Evolutionary conservation across 208 protist genomes (phyloP).

Genomic region (Endotrypanum monterogeii): DNA sequence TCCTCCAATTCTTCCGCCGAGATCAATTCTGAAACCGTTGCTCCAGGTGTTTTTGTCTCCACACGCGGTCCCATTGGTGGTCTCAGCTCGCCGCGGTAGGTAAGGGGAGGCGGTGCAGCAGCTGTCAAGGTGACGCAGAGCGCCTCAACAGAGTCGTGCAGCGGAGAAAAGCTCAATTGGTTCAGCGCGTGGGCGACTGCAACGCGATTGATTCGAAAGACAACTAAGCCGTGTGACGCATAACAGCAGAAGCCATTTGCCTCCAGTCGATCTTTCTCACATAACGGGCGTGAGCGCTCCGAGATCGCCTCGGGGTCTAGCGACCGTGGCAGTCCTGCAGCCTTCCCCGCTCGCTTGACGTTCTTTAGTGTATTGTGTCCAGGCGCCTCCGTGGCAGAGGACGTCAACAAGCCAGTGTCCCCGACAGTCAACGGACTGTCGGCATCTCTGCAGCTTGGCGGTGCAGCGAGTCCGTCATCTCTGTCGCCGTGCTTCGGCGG

Average conservation of each 20-base stretch:
- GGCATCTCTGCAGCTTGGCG: background rate
- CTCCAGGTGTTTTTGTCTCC: background rate
- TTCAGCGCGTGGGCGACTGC: slow-evolving; percentile 30
- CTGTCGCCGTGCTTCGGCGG: background rate
- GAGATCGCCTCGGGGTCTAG: slow-evolving; percentile 17
- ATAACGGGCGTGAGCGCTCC: background rate
- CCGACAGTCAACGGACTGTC: background rate
- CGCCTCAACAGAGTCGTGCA: slow-evolving; percentile 42
- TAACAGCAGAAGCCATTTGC: slow-evolving; percentile 44
- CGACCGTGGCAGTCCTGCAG: background rate
- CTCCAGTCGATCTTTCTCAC: slow-evolving; percentile 8
- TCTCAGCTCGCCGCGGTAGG: slow-evolving; percentile 48
- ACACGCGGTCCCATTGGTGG: slow-evolving; percentile 14
- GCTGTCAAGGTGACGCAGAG: slow-evolving; percentile 46
- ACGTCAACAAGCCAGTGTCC: background rate
- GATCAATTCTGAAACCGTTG: background rate
- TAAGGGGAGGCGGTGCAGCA: slow-evolving; percentile 42
- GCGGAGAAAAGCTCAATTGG: slow-evolving; percentile 32
- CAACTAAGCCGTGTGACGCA: slow-evolving; percentile 40
- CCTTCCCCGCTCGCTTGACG: background rate
- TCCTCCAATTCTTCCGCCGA: background rate
- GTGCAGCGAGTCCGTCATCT: background rate
- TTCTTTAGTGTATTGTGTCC: background rate
- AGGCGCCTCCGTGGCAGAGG: background rate
- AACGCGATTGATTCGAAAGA: slow-evolving; percentile 34